Base-by-base conservation (phyloP, 805 yeast species). In the Metschnikowia matae region DNA sequence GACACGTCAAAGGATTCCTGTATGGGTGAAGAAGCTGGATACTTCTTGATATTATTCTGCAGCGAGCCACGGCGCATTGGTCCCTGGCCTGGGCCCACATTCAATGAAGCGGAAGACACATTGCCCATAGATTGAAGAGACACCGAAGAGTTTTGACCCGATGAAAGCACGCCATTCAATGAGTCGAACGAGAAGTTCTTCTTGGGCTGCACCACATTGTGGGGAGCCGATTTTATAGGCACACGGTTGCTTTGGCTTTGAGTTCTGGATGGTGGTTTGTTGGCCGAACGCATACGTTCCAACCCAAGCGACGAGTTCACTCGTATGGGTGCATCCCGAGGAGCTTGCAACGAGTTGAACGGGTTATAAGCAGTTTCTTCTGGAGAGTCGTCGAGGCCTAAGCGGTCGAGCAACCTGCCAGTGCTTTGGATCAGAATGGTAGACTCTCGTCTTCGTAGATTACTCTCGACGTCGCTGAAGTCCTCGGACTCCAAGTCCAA, bases 341-440 rank as follows among this genome's bases (percentile, higher is more conserved):
- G 38, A 10, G 48, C 50, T 11, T 43, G 52, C 31, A 43, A 15
- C 23, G 45, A 38, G 34, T 42, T 41, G 15, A 38, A 20, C 21
- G 42, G 40, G 18, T 29, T 41, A 26, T 49, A 48, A 15, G 21
- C 32, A 4, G 48, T 34, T 14, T 49, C 49, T 31, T 54, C 42
- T 39, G 62, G 68, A 33, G 55, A 62, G 15, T 58, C 60, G 31
- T 67, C 71, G 17, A 69, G 56, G 6, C 63, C 69, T 41, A 71
- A 55, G 5, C 75, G 62, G 36, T 54, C 57, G 32, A 47, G 44
- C 17, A 44, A 42, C n/a, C 57, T 40, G 20, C 55, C 55, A 4
- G 52, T 48, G 39, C 58, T 53, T 31, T 49, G 56, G n/a, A 56
- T 26, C 60, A 56, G 60, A 13, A 38, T 44, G 3, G 45, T 46